phyloP scores from a whole-genome alignment of 2,329 filamentous ascomycete species.

The Trichoderma citrinoviride region DNA sequence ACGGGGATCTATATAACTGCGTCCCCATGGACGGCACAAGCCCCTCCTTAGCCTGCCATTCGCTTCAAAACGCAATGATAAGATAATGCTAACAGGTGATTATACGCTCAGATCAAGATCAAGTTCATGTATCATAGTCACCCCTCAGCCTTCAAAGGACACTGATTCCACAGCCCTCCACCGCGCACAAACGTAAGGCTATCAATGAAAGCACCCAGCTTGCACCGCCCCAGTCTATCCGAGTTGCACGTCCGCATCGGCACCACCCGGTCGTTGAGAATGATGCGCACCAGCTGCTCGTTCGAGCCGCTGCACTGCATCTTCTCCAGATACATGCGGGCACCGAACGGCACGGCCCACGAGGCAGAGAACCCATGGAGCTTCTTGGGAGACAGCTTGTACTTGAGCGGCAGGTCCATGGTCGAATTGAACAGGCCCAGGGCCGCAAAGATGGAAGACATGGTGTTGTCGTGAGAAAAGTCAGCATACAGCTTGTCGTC shows the following conservation, averaged over 20 bases:
- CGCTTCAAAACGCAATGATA: too few relatives aligned
- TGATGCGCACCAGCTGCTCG: conserved; percentile 72
- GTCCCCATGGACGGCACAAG: too few relatives aligned
- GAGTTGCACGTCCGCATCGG: conserved; percentile 67
- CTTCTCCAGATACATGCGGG: conserved; percentile 83
- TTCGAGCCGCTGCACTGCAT: conserved; percentile 57
- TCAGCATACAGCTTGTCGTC: conserved; percentile 72
- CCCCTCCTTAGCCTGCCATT: too few relatives aligned
- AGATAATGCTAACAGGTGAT: too few relatives aligned
- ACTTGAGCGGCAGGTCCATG: conserved; percentile 49
- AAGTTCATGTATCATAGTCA: not conserved
- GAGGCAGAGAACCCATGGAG: conserved; percentile 69
- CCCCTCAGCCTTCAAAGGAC: conserved; percentile 34
- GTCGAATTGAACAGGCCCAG: conserved; percentile 74
- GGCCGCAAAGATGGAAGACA: conserved; percentile 72
- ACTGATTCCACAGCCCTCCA: conserved; percentile 72
- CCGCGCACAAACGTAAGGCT: conserved; percentile 69
- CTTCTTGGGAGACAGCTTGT: conserved; percentile 48
- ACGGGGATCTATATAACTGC: too few relatives aligned
- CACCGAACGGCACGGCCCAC: conserved; percentile 80
- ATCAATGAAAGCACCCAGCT: conserved; percentile 65
- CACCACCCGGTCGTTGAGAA: conserved; percentile 82
- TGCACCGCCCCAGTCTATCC: conserved; percentile 70
- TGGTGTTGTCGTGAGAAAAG: conserved; percentile 89
- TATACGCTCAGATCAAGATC: too few relatives aligned